A percentile compares a stretch with the other conserved stretches of the same genome.
phyloP scores from a whole-genome alignment of 495 filamentous ascomycete species.

The Poronia punctata region DNA sequence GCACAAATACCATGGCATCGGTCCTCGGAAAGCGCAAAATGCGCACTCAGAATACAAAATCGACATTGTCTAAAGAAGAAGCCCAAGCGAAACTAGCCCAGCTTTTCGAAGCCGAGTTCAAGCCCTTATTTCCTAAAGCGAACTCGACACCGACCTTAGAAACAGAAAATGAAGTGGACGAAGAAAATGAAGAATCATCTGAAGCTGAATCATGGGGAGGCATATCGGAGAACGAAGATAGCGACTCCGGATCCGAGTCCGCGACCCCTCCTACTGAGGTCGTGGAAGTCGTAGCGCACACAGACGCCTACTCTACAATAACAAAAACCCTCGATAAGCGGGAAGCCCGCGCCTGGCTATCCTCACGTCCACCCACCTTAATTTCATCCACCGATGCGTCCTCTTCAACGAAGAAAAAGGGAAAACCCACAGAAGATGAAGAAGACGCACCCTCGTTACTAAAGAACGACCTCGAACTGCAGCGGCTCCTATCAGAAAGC shows the following conservation, averaged over 20 bases:
- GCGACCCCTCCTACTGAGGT: conserved; percentile 7
- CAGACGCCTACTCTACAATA: conserved; percentile 25
- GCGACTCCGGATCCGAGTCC: conserved; percentile 15
- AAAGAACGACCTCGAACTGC: conserved; percentile 87
- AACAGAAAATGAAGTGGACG: conserved; percentile 19
- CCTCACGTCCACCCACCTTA: conserved; percentile 34
- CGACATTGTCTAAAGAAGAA: conserved; percentile 22
- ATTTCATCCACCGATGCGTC: conserved; percentile 16
- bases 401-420: conserved; percentile 28
- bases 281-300: conserved; percentile 64
- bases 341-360: conserved; percentile 72
- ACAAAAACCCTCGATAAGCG: conserved; percentile 51
- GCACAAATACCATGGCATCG: conserved; percentile 21
- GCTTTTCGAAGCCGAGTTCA: conserved; percentile 83
- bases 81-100: conserved; percentile 56
- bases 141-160: conserved; percentile 25
- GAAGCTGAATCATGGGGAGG: conserved; percentile 50
- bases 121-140: conserved; percentile 46
- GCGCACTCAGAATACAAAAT: conserved; percentile 16
- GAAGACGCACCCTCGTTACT: conserved; percentile 51
- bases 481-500: conserved; percentile 83
- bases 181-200: conserved; percentile 38
- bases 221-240: conserved; percentile 44
- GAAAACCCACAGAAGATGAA: conserved; percentile 26
- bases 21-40: conserved; percentile 39